Conservation (phyloP, 148 eudicot species). For the Camellia japonica region DNA sequence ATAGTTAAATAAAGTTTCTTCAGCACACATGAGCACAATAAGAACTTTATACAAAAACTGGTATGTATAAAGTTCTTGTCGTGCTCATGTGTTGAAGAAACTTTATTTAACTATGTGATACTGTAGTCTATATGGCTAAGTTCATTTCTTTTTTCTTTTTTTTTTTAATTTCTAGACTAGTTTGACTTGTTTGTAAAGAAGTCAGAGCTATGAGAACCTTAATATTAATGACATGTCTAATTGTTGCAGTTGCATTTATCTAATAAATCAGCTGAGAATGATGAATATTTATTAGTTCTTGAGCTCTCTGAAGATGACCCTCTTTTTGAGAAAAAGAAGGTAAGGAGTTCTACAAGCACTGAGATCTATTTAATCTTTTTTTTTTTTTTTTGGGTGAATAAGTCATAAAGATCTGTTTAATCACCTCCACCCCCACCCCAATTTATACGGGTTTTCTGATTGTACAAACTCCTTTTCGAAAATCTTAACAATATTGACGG, state of each 20-base stretch:
- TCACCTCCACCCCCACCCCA: neutral
- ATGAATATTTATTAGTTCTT: constrained; percentile 41
- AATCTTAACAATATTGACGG: neutral
- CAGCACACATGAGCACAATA: too few species aligned
- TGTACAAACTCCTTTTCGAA: neutral
- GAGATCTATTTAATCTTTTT: neutral
- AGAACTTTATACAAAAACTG: neutral
- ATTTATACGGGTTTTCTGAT: neutral
- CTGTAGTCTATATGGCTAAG: neutral
- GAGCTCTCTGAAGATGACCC: constrained; percentile 60
- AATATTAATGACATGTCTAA: neutral
- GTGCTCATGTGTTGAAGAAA: neutral
- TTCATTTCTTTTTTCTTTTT: neutral
- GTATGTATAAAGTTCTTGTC: neutral
- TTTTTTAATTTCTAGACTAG: neutral
- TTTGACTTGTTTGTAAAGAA: neutral
- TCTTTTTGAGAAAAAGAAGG: constrained; percentile 62
- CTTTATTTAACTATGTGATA: neutral
- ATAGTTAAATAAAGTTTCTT: too few species aligned
- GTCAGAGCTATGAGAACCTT: neutral
- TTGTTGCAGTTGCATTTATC: constrained; percentile 36
- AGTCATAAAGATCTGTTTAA: too few species aligned
- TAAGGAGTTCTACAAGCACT: constrained; percentile 16
- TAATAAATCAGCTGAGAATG: constrained; percentile 23
- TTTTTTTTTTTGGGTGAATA: neutral